Evolutionary conservation across 768 basidiomycete genomes (phyloP).

Genomic region (Lactarius hengduanensis): DNA sequence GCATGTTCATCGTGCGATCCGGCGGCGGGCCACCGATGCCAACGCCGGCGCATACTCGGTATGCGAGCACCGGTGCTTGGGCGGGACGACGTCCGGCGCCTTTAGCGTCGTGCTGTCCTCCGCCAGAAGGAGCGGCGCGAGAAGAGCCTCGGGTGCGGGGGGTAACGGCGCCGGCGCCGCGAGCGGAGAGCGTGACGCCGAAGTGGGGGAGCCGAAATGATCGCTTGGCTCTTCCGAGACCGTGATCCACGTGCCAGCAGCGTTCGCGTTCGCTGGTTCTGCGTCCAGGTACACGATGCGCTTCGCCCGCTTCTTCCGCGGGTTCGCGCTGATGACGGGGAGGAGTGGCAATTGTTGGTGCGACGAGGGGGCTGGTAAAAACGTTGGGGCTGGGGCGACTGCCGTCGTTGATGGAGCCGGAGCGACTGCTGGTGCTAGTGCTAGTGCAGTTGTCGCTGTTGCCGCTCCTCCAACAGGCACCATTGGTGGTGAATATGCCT

Average conservation of each 20-base stretch:
- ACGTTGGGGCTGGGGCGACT: not conserved
- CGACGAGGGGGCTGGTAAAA: conserved; percentile 35
- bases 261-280: conserved; percentile 41
- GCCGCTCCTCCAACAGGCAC: conserved; percentile 51
- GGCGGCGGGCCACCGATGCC: conserved; percentile 25
- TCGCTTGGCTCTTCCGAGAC: conserved; percentile 27
- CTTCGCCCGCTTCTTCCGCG: conserved; percentile 57
- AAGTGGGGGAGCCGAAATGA: not conserved
- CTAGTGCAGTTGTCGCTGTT: not conserved
- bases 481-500: conserved; percentile 57
- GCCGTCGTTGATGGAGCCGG: not conserved
- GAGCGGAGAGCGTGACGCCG: not conserved
- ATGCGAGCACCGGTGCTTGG: conserved; percentile 17
- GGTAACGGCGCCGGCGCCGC: conserved; percentile 10
- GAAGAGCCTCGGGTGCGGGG: not conserved
- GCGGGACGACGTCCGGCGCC: not conserved
- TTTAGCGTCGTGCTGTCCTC: conserved; percentile 12
- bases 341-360: conserved; percentile 48
- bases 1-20: conserved; percentile 24
- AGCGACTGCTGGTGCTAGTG: not conserved
- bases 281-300: conserved; percentile 78
- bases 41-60: not conserved
- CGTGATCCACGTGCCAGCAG: conserved; percentile 32
- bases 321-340: conserved; percentile 42
- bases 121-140: not conserved